A percentile compares a stretch with the other conserved stretches of the same genome.
These are phyloP conservation scores for Laburnicola sp. DNA, from an alignment of 2,329 filamentous ascomycete genomes.

Conservation along the genomic window DNA sequence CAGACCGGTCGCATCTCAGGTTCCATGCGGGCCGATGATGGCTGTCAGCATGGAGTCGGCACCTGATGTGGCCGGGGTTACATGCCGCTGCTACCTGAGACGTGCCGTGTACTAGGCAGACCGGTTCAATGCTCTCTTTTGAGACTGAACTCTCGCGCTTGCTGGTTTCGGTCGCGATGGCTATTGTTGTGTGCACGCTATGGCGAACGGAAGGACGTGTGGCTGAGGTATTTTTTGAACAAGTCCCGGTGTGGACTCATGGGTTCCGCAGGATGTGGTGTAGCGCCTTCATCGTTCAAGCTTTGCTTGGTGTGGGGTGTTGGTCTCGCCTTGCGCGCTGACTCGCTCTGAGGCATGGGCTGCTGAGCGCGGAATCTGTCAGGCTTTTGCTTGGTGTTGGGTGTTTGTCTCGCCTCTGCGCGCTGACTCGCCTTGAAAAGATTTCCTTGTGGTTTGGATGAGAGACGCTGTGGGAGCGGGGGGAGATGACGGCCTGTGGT, in stretches of 20 bases:
- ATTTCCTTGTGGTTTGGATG: background rate
- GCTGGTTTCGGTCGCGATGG: background rate
- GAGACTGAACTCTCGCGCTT: background rate
- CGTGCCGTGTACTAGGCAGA: constrained; percentile 1
- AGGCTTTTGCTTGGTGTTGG: background rate
- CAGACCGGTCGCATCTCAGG: constrained; percentile 8
- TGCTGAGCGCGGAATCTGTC: background rate
- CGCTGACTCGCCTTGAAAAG: background rate
- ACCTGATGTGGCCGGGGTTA: constrained; percentile 3
- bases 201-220: background rate
- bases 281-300: background rate
- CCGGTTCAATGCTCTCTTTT: background rate
- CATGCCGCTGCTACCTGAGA: constrained; percentile 6
- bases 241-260: too few species aligned
- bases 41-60: constrained; percentile 1
- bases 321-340: background rate
- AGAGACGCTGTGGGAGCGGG: background rate
- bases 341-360: background rate
- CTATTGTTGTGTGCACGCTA: background rate
- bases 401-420: background rate
- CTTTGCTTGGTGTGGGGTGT: constrained; percentile 7
- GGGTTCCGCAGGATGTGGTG: background rate
- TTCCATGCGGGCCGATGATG: background rate
- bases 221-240: background rate
- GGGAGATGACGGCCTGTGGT: background rate